Evolutionary conservation across 345 rosid genomes (phyloP).

Genomic region (Populus euphratica): DNA sequence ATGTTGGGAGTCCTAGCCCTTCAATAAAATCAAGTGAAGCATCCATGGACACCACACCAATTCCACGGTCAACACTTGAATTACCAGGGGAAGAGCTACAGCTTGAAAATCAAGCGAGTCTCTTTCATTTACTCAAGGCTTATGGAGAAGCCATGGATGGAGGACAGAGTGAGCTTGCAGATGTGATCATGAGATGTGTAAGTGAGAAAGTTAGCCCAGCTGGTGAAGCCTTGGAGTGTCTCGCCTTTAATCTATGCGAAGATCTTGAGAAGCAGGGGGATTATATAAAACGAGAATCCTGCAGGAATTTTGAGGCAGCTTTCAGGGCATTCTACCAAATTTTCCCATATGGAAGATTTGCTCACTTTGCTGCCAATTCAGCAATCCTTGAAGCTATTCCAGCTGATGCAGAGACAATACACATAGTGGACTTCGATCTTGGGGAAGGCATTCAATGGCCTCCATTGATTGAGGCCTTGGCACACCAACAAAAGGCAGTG

Average conservation of each 20-base stretch:
- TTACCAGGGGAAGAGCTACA: constrained; percentile 29
- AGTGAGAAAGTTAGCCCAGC: constrained; percentile 38
- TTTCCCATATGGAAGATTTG: constrained; percentile 47
- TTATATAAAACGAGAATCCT: constrained; percentile 35
- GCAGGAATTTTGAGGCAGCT: constrained; percentile 37
- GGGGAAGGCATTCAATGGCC: constrained; percentile 58
- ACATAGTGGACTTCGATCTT: constrained; percentile 47
- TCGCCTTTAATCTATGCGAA: constrained; percentile 40
- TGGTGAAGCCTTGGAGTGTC: constrained; percentile 40
- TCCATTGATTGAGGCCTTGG: constrained; percentile 36
- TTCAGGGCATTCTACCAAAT: constrained; percentile 42
- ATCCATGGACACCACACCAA: constrained; percentile 5
- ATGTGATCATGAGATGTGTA: constrained; percentile 29
- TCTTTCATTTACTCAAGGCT: constrained; percentile 42
- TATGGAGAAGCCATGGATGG: constrained; percentile 40
- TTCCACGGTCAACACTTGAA: constrained; percentile 1
- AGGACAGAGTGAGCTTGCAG: constrained; percentile 34
- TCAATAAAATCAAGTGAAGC: constrained; percentile 29
- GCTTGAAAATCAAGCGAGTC: constrained; percentile 17
- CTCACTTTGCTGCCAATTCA: constrained; percentile 51
- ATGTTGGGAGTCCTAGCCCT: constrained; percentile 35
- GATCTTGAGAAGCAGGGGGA: constrained; percentile 17
- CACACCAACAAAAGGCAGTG: constrained; percentile 16
- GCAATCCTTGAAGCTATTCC: constrained; percentile 43
- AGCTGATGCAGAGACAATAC: constrained; percentile 26